Conservation (phyloP, 1,284 basidiomycete genomes). For the Irpex rosettiformis region DNA sequence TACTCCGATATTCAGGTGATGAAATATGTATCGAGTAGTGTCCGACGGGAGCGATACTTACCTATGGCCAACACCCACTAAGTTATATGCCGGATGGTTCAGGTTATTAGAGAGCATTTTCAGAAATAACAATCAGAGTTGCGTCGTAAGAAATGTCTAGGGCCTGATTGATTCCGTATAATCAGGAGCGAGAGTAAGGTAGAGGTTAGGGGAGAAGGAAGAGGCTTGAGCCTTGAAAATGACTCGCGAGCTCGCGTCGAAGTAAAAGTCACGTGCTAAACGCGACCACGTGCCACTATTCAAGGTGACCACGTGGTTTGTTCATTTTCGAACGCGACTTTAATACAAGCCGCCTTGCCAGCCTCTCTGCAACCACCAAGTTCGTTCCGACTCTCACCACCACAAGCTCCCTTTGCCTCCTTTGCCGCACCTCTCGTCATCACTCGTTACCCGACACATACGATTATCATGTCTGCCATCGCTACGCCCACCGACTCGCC, state of each 20-base stretch:
- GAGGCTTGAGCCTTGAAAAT: too few relatives aligned
- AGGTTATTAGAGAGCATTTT: too few relatives aligned
- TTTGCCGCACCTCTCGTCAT: background rate
- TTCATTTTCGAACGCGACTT: conserved; percentile 11
- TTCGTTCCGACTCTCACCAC: background rate
- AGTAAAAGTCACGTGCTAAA: background rate
- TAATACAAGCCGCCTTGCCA: background rate
- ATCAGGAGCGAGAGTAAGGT: too few relatives aligned
- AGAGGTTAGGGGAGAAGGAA: too few relatives aligned
- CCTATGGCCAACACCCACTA: too few relatives aligned
- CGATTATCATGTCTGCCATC: conserved; percentile 50
- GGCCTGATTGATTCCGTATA: too few relatives aligned
- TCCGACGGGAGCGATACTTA: too few relatives aligned
- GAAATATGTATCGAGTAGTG: too few relatives aligned
- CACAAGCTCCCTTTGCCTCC: background rate
- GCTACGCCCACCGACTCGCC: conserved; percentile 66
- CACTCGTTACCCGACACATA: conserved; percentile 3
- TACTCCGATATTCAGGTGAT: too few relatives aligned
- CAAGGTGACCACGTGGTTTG: conserved; percentile 5
- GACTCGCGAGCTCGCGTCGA: background rate
- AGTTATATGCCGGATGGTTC: too few relatives aligned
- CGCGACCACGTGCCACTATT: background rate
- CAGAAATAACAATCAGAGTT: too few relatives aligned
- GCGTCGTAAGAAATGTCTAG: too few relatives aligned
- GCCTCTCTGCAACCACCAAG: background rate